Conservation (phyloP, 495 filamentous ascomycete species). For the Neurospora cerealis region DNA sequence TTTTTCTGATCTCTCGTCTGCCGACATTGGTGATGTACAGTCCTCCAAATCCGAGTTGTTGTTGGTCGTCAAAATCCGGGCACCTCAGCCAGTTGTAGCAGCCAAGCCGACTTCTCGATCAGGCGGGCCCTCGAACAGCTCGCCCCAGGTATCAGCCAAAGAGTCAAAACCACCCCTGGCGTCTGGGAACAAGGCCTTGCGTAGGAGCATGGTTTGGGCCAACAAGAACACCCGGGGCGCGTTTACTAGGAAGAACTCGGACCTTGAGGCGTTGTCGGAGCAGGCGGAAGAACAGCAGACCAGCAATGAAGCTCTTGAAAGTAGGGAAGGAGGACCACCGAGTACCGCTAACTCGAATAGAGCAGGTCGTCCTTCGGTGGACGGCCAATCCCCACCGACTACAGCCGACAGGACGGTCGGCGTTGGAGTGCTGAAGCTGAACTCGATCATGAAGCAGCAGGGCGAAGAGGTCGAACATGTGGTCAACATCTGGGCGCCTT, state of each 20-base stretch:
- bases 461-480: slow-evolving; percentile 66
- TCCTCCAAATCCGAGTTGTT: slow-evolving; percentile 60
- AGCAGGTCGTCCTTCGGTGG: slow-evolving; percentile 32
- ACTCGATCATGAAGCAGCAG: slow-evolving; percentile 66
- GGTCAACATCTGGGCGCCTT: slow-evolving; percentile 69
- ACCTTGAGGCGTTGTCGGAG: slow-evolving; percentile 41
- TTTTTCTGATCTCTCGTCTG: slow-evolving; percentile 72
- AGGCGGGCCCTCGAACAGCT: slow-evolving; percentile 25
- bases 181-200: slow-evolving; percentile 46
- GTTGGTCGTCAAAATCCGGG: slow-evolving; percentile 73
- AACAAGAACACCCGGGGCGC: slow-evolving; percentile 40
- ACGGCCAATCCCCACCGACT: slow-evolving; percentile 32
- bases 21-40: slow-evolving; percentile 72
- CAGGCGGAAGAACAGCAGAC: slow-evolving; percentile 28
- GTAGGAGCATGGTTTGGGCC: slow-evolving; percentile 80
- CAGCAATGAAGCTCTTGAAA: slow-evolving; percentile 22
- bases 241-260: slow-evolving; percentile 35
- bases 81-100: slow-evolving; percentile 44
- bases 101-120: slow-evolving; percentile 37
- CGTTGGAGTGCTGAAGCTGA: slow-evolving; percentile 73
- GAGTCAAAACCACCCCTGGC: slow-evolving; percentile 31
- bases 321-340: slow-evolving; percentile 39
- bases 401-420: slow-evolving; percentile 56
- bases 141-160: slow-evolving; percentile 29
- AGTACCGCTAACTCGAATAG: slow-evolving; percentile 43